Evolutionary conservation across 2,329 filamentous ascomycete genomes (phyloP).

Genomic region (Rosellinia necatrix): DNA sequence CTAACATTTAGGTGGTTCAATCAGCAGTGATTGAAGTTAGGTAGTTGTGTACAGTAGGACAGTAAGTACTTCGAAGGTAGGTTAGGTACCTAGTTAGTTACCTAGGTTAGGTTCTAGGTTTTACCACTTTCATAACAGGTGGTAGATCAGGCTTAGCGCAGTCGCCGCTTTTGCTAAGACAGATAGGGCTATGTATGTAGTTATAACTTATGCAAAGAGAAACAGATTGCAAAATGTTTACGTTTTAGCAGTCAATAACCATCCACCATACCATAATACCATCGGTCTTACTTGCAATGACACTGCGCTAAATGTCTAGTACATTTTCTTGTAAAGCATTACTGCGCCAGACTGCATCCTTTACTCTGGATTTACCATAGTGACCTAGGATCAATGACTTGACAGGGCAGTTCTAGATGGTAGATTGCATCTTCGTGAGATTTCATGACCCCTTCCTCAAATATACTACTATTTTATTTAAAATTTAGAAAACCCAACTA

Average conservation of each 20-base stretch:
- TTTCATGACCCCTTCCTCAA: conserved; percentile 26
- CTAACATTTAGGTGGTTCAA: too few relatives aligned
- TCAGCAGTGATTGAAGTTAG: too few relatives aligned
- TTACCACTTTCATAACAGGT: not conserved
- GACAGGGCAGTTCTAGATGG: conserved; percentile 39
- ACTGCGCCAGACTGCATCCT: too few relatives aligned
- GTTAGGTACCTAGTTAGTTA: too few relatives aligned
- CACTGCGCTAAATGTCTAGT: not conserved
- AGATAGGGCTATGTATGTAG: not conserved
- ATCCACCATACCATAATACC: not conserved
- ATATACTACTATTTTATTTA: conserved; percentile 32
- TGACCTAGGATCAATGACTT: conserved; percentile 41
- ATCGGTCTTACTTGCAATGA: not conserved
- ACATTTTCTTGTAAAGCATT: not conserved
- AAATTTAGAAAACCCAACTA: conserved; percentile 33
- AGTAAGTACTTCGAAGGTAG: too few relatives aligned
- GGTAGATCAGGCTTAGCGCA: not conserved
- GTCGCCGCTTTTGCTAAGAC: not conserved
- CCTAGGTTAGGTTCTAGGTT: not conserved
- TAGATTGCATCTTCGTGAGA: conserved; percentile 42
- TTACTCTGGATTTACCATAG: conserved; percentile 41
- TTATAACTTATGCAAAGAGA: not conserved
- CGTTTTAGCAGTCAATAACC: not conserved
- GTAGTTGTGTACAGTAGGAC: too few relatives aligned
- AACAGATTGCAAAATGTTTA: not conserved